phyloP scores from a whole-genome alignment of 2,329 filamentous ascomycete species.

The Colletotrichum limetticola region DNA sequence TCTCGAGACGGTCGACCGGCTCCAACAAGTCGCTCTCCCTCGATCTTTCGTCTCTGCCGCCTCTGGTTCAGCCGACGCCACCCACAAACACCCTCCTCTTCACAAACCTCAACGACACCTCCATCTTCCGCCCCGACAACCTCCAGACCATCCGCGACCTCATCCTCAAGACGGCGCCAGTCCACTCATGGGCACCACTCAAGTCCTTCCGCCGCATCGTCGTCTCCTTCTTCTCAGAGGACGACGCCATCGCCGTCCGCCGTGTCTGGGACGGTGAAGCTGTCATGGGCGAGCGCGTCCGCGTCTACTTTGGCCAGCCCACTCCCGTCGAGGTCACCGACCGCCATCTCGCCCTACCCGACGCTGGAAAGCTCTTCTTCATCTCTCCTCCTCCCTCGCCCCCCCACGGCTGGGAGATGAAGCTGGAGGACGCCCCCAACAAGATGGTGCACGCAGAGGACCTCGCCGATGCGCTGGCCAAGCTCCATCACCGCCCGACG shows the following conservation, averaged over 20 bases:
- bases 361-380: slow-evolving; percentile 78
- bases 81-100: slow-evolving; percentile 87
- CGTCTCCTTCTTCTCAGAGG: slow-evolving; percentile 78
- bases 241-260: slow-evolving; percentile 77
- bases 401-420: slow-evolving; percentile 76
- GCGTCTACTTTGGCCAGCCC: slow-evolving; percentile 75
- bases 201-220: slow-evolving; percentile 87
- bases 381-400: slow-evolving; percentile 76
- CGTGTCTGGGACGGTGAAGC: slow-evolving; percentile 79
- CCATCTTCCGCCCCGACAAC: slow-evolving; percentile 80
- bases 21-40: slow-evolving; percentile 69
- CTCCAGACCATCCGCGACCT: slow-evolving; percentile 78
- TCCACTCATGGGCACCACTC: slow-evolving; percentile 83
- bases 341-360: slow-evolving; percentile 72
- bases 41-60: slow-evolving; percentile 78
- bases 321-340: slow-evolving; percentile 66
- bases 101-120: slow-evolving; percentile 79
- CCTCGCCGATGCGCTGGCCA: slow-evolving; percentile 72
- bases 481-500: slow-evolving; percentile 61
- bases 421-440: slow-evolving; percentile 75
- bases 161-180: slow-evolving; percentile 74
- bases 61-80: slow-evolving; percentile 75
- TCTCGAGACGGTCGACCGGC: slow-evolving; percentile 52
- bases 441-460: slow-evolving; percentile 77
- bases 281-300: slow-evolving; percentile 75